Percentiles rank a stretch among this genome's conserved stretches.
These are phyloP conservation scores for Meyerozyma sp. DNA, from an alignment of 1,139 yeast genomes.

Conservation along the genomic window DNA sequence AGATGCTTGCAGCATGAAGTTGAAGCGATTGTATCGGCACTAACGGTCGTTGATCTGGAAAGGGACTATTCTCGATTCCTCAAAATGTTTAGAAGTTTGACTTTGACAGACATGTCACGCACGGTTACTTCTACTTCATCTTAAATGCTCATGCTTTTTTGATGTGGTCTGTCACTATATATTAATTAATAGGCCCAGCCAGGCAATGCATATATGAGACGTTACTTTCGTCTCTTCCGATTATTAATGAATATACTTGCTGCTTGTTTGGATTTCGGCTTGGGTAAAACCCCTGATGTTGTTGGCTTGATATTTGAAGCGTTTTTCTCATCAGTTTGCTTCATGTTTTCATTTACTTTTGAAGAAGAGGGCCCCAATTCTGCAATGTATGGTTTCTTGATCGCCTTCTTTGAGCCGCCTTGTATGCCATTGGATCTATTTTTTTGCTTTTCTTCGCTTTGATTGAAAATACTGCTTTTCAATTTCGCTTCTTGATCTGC, in stretches of 20 bases:
- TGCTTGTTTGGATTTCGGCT: conserved; percentile 3
- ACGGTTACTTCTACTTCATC: not conserved
- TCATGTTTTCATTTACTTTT: not conserved
- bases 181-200: not conserved
- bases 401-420: not conserved
- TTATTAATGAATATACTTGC: conserved; percentile 13
- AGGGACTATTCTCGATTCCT: not conserved
- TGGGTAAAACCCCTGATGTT: not conserved
- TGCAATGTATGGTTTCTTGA: not conserved
- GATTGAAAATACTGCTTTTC: not conserved
- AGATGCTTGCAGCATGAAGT: not conserved
- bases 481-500: not conserved
- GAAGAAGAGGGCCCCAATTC: not conserved
- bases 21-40: not conserved
- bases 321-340: not conserved
- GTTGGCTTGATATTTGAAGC: not conserved
- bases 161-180: too few relatives aligned
- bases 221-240: conserved; percentile 5
- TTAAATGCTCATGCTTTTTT: not conserved
- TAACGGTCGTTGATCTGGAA: not conserved
- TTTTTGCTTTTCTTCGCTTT: not conserved
- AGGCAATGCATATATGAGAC: not conserved
- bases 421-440: not conserved
- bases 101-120: not conserved
- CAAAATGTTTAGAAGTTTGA: not conserved